Evolutionary conservation across 163 green algal genomes (phyloP), one percentile per base, ranked within the genome.

Genomic region (Picocystis sp.): DNA sequence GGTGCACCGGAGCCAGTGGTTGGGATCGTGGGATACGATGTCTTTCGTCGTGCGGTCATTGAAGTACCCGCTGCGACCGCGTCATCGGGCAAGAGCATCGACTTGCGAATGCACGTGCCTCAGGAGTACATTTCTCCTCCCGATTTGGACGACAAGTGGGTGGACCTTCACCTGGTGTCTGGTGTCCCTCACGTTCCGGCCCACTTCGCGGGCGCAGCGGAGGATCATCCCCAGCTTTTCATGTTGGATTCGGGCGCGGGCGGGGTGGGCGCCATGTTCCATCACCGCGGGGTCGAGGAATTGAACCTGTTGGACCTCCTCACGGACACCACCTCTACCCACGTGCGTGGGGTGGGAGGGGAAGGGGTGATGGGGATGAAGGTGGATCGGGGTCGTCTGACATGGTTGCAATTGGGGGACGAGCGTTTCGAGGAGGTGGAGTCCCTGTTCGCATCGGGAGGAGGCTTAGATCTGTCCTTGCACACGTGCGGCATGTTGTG

Each of bases 221-320:
- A 50, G 12, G 43, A 51, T 15, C 29, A 47, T 29, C 24, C 42
- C 21, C 60, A 51, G 10, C 59, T 89, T 25, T 74, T 89, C 42
- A 81, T 89, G 77, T 41, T 89, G 22, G 80, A 89, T 58, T 73
- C 57, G 10, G 80, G 80, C 5, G 80, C 80, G 11, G 78, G 76
- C 33, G 78, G 80, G 6, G 60, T 68, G 0, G 78, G 86, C 50
- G 55, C 77, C 17, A 85, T 90, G 70, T 76, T 90, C 48, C 76
- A 87, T 53, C 54, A 50, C 0, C 54, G 77, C 1, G 71, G 71
- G 9, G 60, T 72, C 3, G 47, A 50, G 22, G 71, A 81, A 57
- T 57, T 84, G 33, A 33, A 44, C 23, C 53, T 84, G 19, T 1
- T 54, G 21, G 56, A 43, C 29, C 19, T 25, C 14, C 5, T 58